Percentiles rank a stretch among this genome's conserved stretches.
phyloP scores from a whole-genome alignment of 2,329 filamentous ascomycete genomes.

The Pestalotiopsis sp. region DNA sequence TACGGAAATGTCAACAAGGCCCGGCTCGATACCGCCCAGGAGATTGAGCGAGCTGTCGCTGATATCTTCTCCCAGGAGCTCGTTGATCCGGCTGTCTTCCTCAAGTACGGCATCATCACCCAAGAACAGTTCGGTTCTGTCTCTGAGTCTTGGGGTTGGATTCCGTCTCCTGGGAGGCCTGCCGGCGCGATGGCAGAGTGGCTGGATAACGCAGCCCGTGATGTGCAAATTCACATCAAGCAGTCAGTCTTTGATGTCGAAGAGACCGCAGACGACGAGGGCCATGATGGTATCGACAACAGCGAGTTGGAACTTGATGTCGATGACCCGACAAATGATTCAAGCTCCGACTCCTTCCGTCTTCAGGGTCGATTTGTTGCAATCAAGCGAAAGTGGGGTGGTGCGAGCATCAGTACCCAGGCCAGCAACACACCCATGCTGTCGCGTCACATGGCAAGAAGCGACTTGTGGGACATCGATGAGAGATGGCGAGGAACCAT shows the following conservation, averaged over 20 bases:
- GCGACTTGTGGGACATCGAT: conserved; percentile 65
- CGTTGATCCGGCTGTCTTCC: conserved; percentile 58
- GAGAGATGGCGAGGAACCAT: conserved; percentile 60
- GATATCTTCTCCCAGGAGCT: conserved; percentile 43
- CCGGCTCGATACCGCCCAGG: conserved; percentile 28
- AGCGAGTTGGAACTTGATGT: conserved; percentile 48
- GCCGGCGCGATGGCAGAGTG: conserved; percentile 51
- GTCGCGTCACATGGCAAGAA: conserved; percentile 39
- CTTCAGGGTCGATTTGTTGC: conserved; percentile 47
- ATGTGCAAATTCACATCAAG: conserved; percentile 19
- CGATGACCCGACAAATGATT: conserved; percentile 36
- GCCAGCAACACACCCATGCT: conserved; percentile 27
- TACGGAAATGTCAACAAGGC: conserved; percentile 29
- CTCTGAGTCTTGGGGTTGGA: conserved; percentile 40
- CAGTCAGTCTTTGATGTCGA: conserved; percentile 29
- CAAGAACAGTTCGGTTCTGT: conserved; percentile 66
- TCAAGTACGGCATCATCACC: conserved; percentile 60
- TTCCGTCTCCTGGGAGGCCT: conserved; percentile 22
- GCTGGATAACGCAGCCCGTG: conserved; percentile 55
- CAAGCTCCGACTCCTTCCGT: conserved; percentile 36
- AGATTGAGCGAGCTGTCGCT: conserved; percentile 45
- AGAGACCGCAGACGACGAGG: conserved; percentile 54
- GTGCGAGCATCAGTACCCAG: conserved; percentile 27
- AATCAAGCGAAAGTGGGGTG: conserved; percentile 45
- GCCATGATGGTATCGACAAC: conserved; percentile 63